phyloP scores from a whole-genome alignment of 202 grass and related monocot species.

The Zizania palustris region DNA sequence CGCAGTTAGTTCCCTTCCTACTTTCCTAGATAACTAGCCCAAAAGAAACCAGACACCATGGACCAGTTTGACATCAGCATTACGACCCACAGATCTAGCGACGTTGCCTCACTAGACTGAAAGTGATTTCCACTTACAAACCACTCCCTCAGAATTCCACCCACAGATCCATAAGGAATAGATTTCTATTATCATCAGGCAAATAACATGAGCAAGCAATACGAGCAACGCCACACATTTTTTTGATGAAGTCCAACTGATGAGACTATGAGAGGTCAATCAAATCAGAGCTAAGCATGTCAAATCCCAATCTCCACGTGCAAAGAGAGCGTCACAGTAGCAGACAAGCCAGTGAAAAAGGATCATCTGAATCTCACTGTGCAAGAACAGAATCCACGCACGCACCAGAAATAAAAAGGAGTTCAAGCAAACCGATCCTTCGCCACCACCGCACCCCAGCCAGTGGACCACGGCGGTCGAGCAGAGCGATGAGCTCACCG shows the following conservation, averaged over 20 bases:
- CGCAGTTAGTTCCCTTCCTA: conserved; percentile 5
- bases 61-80: conserved; percentile 41
- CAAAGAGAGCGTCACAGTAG: not conserved
- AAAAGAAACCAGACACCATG: conserved; percentile 10
- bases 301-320: conserved; percentile 5
- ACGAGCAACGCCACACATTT: conserved; percentile 5
- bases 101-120: not conserved
- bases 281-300: not conserved
- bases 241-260: not conserved
- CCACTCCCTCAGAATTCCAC: not conserved
- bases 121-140: conserved; percentile 6
- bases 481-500: conserved; percentile 49
- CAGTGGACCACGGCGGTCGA: conserved; percentile 19
- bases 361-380: not conserved
- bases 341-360: not conserved
- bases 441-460: not conserved
- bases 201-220: conserved; percentile 25
- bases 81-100: not conserved
- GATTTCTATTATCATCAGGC: not conserved
- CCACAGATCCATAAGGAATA: not conserved
- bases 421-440: not conserved
- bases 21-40: conserved; percentile 18
- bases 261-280: not conserved
- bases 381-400: conserved; percentile 2
- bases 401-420: conserved; percentile 2